Percentiles rank a stretch among this genome's conserved stretches.
These are phyloP conservation scores for Massariosphaeria phaeospora DNA, from an alignment of 495 filamentous ascomycete genomes.

Conservation along the genomic window DNA sequence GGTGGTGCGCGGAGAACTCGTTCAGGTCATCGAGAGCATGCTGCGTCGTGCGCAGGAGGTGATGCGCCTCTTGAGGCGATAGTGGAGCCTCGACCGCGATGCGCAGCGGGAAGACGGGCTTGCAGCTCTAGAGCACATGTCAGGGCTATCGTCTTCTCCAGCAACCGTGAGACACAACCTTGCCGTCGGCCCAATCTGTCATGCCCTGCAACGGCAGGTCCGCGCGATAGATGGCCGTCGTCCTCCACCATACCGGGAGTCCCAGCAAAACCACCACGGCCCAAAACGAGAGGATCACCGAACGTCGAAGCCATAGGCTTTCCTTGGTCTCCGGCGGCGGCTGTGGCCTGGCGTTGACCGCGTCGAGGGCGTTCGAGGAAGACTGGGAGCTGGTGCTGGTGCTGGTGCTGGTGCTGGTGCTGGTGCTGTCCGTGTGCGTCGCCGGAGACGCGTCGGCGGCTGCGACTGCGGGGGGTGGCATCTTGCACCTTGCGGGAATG, in stretches of 20 bases:
- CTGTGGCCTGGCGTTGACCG: constrained; percentile 34
- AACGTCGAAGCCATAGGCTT: constrained; percentile 60
- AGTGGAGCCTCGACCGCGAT: constrained; percentile 74
- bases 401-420: neutral
- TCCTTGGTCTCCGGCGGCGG: constrained; percentile 73
- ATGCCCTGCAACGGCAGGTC: constrained; percentile 78
- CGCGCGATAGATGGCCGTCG: constrained; percentile 90
- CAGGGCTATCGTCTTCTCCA: neutral
- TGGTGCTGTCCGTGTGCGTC: neutral
- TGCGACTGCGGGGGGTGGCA: neutral
- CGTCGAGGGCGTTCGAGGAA: neutral
- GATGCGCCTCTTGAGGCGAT: constrained; percentile 62
- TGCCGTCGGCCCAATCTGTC: constrained; percentile 89
- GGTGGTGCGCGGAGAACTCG: constrained; percentile 85
- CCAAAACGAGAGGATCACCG: constrained; percentile 88
- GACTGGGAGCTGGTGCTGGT: neutral
- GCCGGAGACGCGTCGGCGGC: constrained; percentile 9
- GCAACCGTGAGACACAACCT: constrained; percentile 49
- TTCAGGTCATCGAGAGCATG: constrained; percentile 86
- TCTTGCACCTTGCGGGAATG: too few relatives aligned
- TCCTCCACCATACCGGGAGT: constrained; percentile 92
- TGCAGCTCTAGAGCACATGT: constrained; percentile 61
- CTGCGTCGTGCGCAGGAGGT: constrained; percentile 77
- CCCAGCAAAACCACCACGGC: constrained; percentile 76
- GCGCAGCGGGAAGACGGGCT: constrained; percentile 78